These are phyloP conservation scores for Saccharomycopsis fermentans DNA, from an alignment of 805 yeast genomes.

Conservation along the genomic window DNA sequence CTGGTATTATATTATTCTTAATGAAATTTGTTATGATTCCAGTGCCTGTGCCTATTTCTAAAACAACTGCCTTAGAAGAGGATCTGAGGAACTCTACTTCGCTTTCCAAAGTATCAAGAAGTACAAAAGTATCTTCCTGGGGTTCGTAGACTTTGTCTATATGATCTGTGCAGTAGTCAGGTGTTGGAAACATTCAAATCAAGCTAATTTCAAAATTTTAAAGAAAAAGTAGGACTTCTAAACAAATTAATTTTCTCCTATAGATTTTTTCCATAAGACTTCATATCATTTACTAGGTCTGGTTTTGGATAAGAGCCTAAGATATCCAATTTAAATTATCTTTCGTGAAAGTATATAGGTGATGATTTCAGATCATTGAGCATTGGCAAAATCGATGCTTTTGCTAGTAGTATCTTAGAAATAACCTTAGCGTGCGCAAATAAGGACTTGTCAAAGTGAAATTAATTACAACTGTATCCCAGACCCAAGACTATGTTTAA, in stretches of 20 bases:
- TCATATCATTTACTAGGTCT: too few relatives aligned
- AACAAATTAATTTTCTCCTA: not conserved
- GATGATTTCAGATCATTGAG: too few relatives aligned
- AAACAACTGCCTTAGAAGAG: slow-evolving; percentile 39
- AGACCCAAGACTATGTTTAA: too few relatives aligned
- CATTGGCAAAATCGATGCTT: too few relatives aligned
- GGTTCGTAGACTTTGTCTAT: slow-evolving; percentile 84
- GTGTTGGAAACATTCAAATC: slow-evolving; percentile 66
- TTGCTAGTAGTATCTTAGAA: too few relatives aligned
- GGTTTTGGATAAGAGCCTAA: too few relatives aligned
- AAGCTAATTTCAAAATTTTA: not conserved
- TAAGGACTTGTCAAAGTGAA: too few relatives aligned
- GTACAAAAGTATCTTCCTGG: slow-evolving; percentile 80
- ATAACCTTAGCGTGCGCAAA: too few relatives aligned
- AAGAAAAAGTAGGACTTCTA: not conserved
- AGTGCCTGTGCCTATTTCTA: slow-evolving; percentile 88
- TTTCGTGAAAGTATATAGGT: too few relatives aligned
- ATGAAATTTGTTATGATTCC: slow-evolving; percentile 81
- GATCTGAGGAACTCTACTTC: slow-evolving; percentile 32
- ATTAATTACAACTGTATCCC: too few relatives aligned
- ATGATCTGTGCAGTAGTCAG: slow-evolving; percentile 48
- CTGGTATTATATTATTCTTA: slow-evolving; percentile 39
- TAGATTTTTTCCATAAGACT: too few relatives aligned
- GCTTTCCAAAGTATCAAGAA: slow-evolving; percentile 70
- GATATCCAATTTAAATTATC: too few relatives aligned